Evolutionary conservation across 305 asterid species (phyloP), one percentile per base, ranked within the genome.

Genomic region (Fraxinus paxiana): DNA sequence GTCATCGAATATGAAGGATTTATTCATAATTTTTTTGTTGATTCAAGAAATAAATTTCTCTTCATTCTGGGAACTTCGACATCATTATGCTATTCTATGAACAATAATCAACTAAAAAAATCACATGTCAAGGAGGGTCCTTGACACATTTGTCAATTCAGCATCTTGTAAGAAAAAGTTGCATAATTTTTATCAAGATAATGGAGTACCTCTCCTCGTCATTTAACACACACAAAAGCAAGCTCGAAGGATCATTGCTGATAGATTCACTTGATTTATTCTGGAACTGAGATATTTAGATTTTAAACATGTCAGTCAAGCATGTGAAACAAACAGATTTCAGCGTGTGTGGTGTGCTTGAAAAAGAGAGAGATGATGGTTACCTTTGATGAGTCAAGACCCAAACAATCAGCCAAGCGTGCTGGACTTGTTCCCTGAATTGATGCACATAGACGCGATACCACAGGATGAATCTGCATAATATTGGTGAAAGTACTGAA

Each of bases 371-470:
- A 65, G 51, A 38, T 63, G 79, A 6, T 8, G 65, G 79, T 77
- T 84, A 94, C 99, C 97, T 92, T 96, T 75, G 99, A 93, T 69
- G 98, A 88, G 82, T 96, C 99, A 65, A 96, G 97, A 69, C 98
- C 99, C 82, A 94, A 89, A 92, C 99, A 96, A 79, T 94, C 98
- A 86, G 99, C 99, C 91, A 96, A 89, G 85, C 92, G 97, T 76
- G 99, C 88, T 73, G 98, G 98, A 84, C 97, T 94, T 78, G 99
- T 96, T 75, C 99, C 99, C 89, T 96, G 93, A 90, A 96, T 93
- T 80, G 98, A 90, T 77, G 97, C 98, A 81, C 98, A 96, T 51
- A 96, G 92, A 69, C 99, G 97, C 38, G 98, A 94, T 89, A 96
- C 91, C 84, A 96, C 99, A 18, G 99, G 99, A 88, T 96, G 99